Base-by-base conservation (phyloP, 108 stramenopile genomes). In the Nannochloropsis salina region DNA sequence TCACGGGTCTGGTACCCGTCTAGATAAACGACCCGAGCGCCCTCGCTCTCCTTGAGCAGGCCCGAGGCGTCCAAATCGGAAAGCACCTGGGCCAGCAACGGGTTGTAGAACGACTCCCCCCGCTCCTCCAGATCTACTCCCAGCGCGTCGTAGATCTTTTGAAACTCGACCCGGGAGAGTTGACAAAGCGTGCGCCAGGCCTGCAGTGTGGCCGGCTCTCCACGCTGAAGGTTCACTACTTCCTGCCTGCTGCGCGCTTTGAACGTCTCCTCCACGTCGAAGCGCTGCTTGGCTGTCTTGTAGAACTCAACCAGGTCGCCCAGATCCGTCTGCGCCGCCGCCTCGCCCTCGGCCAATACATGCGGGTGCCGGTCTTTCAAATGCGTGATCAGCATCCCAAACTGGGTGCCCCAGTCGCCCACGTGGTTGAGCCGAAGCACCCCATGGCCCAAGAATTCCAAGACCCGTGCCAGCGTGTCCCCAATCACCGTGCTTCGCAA, bases 341-440 rank as follows among this genome's bases (percentile, higher is more conserved):
- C 89, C 9, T 81, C 85, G 86, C 88, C 84, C 12, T 90, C 86
- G 42, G 85, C 74, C 40, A 89, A 85, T 8, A 81, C 88, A 80
- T 86, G 82, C 5, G 89, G 89, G 79, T 82, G 81, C 83, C 43
- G 82, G 86, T 98, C 98, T 88, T 96, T 94, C 43, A 99, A 90
- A 86, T 97, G 97, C 84, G 98, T 94, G 92, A 99, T 98, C 41
- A 99, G 95, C 99, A 99, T 99, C 40, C 99, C 99, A 86, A 99
- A 99, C 87, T 99, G 99, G 5, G 99, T 99, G 21, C 99, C 99
- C 99, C 99, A 99, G 91, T 99, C 99, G 12, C 98, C 99, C 11
- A 99, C 99, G 85, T 99, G 99, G 91, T 99, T 99, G 47, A 97
- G 88, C 61, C 99, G 93, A 80, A 93, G 85, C 42, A 99, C 97